Base-by-base conservation (phyloP, 306 rosid genomes). In the Fragaria vesca region DNA sequence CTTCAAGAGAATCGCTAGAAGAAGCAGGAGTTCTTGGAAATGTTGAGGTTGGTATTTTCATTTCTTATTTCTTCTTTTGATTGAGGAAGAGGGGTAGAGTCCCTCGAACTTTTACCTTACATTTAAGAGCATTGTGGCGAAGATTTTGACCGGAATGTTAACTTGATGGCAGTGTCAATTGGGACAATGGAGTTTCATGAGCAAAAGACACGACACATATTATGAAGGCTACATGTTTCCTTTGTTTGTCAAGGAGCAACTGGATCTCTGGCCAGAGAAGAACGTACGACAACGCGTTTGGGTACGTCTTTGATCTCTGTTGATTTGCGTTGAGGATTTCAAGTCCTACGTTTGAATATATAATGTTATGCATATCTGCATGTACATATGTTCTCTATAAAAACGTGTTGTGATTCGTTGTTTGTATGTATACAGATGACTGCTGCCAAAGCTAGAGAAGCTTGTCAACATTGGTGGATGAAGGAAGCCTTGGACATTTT, bases 381-480 rank as follows among this genome's bases (percentile, higher is more conserved):
- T 12, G 68, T 40, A 40, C 8, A 40, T 30, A 62, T 30, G 4
- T 1, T 13, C 24, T 36, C 47, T 61, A 21, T 4, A 57, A 12
- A 12, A 21, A 4, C 2, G 8, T 1, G 47, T 36, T 54, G 26
- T 52, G 12, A 36, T 18, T 54, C 13, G 11, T 12, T 38, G 38
- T 42, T 2, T 40, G 62, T 32, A 28, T 51, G 18, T 48, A 72
- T 78, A 11, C 74, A 94, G 98, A 88, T 95, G 99, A 86, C 69
- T 60, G 93, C 85, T 15, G 78, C 70, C 2, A 86, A 88, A 83
- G 99, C 99, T 1, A 87, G 88, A 87, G 97, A 91, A 81, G 97
- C 84, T 46, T 95, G 99, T 68, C 91, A 88, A 71, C 99, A 95
- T 76, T 88, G 94, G 97, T 95, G 99, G 99, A 95, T 95, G 99